phyloP scores from a whole-genome alignment of 306 rosid species.

The Ochetophila trinervis region DNA sequence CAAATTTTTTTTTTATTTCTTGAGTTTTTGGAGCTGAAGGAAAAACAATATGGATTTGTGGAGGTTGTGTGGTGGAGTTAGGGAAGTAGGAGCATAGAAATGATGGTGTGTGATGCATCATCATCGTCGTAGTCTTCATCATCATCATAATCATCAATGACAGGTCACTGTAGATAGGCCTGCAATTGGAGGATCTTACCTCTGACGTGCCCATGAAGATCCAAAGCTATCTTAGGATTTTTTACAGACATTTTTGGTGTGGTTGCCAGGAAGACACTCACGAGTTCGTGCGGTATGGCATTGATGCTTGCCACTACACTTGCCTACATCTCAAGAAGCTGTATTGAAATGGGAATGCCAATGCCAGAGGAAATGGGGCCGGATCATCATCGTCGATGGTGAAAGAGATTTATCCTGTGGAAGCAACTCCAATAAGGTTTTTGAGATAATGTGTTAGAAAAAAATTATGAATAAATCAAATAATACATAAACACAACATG shows the following conservation, averaged over 20 bases:
- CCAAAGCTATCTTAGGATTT: conserved; percentile 69
- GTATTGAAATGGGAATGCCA: conserved; percentile 18
- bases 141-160: conserved; percentile 16
- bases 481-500: too few species aligned
- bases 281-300: conserved; percentile 87
- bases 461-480: too few species aligned
- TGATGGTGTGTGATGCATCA: conserved; percentile 72
- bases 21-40: not conserved
- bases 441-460: conserved; percentile 98
- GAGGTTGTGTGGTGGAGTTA: conserved; percentile 46
- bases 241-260: conserved; percentile 64
- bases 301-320: conserved; percentile 92
- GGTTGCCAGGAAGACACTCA: conserved; percentile 99
- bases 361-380: not conserved
- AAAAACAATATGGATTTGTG: conserved; percentile 60
- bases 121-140: too few species aligned
- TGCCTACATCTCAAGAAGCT: conserved; percentile 86
- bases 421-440: conserved; percentile 91
- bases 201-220: conserved; percentile 71
- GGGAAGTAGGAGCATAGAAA: conserved; percentile 28
- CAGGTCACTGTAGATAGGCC: conserved; percentile 75
- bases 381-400: conserved; percentile 46
- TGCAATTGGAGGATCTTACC: conserved; percentile 71
- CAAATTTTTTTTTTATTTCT: conserved; percentile 1
- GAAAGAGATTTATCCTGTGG: conserved; percentile 85